phyloP scores from a whole-genome alignment of 1,139 yeast genomes.

The Pichia sp. region DNA sequence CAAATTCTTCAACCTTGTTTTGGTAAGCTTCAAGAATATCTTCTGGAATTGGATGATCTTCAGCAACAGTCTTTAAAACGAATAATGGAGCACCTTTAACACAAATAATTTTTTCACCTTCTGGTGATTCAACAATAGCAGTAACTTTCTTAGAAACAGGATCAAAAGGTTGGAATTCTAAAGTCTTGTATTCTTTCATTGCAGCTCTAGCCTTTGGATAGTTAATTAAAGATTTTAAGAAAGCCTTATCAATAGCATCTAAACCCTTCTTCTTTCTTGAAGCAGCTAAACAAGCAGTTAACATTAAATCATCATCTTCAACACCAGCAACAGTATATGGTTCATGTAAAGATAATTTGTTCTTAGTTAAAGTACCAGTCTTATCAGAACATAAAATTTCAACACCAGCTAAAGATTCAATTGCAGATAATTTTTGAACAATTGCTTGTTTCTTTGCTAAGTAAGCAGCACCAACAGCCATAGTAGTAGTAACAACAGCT shows the following conservation, averaged over 20 bases:
- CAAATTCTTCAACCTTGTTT: slow-evolving; percentile 95
- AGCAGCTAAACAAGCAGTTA: slow-evolving; percentile 97
- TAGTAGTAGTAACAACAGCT: slow-evolving; percentile 98
- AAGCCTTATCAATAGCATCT: slow-evolving; percentile 96
- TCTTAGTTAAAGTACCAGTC: slow-evolving; percentile 98
- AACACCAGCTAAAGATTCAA: slow-evolving; percentile 92
- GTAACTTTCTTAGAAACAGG: slow-evolving; percentile 97
- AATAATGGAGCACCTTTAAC: slow-evolving; percentile 97
- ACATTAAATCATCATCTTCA: slow-evolving; percentile 93
- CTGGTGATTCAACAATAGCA: slow-evolving; percentile 91
- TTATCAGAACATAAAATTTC: slow-evolving; percentile 98
- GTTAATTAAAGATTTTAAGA: slow-evolving; percentile 78
- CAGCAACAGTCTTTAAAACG: slow-evolving; percentile 92
- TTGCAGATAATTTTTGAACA: slow-evolving; percentile 96
- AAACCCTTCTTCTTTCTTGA: slow-evolving; percentile 98
- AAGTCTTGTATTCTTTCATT: slow-evolving; percentile 89
- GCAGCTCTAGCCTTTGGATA: slow-evolving; percentile 95
- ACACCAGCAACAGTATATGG: slow-evolving; percentile 99
- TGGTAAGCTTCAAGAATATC: slow-evolving; percentile 92
- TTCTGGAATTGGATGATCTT: slow-evolving; percentile 94
- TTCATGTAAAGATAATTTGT: slow-evolving; percentile 91
- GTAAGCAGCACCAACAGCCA: slow-evolving; percentile 99
- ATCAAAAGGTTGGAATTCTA: slow-evolving; percentile 95
- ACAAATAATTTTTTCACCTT: slow-evolving; percentile 93
- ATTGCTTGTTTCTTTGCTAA: slow-evolving; percentile 97